Evolutionary conservation across 2,329 filamentous ascomycete genomes (phyloP).

Genomic region (Fusarium xylarioides): DNA sequence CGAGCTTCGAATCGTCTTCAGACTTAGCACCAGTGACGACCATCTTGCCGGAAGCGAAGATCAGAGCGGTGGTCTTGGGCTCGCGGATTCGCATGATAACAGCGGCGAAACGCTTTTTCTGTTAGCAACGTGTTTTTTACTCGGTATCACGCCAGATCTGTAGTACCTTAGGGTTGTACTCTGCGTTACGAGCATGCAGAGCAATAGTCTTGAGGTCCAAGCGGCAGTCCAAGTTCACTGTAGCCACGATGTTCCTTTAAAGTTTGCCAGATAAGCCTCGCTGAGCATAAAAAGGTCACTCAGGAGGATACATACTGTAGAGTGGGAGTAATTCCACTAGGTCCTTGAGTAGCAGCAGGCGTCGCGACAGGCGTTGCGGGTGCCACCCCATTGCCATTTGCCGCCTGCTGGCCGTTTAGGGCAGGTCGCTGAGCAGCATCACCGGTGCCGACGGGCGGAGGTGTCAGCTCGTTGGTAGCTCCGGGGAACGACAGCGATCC

Average conservation of each 20-base stretch:
- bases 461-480: conserved; percentile 80
- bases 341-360: conserved; percentile 81
- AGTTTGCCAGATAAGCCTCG: conserved; percentile 62
- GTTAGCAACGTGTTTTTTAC: conserved; percentile 44
- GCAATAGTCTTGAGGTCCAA: conserved; percentile 99
- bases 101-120: conserved; percentile 87
- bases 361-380: conserved; percentile 92
- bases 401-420: conserved; percentile 63
- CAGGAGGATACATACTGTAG: conserved; percentile 86
- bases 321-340: conserved; percentile 90
- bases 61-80: conserved; percentile 96
- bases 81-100: conserved; percentile 99
- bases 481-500: conserved; percentile 93
- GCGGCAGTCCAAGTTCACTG: conserved; percentile 96
- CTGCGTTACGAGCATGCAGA: conserved; percentile 95
- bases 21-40: conserved; percentile 98
- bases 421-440: conserved; percentile 54
- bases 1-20: conserved; percentile 97
- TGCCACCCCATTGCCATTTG: conserved; percentile 81
- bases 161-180: conserved; percentile 97
- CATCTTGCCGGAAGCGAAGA: conserved; percentile 99
- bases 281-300: conserved; percentile 48
- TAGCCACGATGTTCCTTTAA: conserved; percentile 96
- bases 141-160: conserved; percentile 40
- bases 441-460: conserved; percentile 76